phyloP scores from a whole-genome alignment of 108 stramenopile genomes.

The Pseudonitzschia multiseries region DNA sequence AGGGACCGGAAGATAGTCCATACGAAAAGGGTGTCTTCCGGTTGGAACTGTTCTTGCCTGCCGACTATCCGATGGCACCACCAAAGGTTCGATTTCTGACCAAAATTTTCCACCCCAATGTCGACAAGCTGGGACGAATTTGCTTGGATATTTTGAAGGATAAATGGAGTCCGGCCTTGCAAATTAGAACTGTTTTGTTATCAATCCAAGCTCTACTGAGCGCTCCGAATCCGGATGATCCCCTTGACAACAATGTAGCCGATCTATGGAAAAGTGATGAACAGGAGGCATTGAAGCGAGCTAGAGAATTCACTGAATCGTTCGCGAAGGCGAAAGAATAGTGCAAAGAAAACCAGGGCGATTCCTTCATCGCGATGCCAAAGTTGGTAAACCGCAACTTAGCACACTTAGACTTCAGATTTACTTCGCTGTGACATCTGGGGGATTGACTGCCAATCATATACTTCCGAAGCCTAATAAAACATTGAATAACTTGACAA shows the following conservation, averaged over 20 bases:
- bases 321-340: constrained; percentile 58
- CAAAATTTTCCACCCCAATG: constrained; percentile 99
- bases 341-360: neutral
- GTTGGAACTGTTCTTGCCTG: constrained; percentile 95
- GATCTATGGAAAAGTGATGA: constrained; percentile 97
- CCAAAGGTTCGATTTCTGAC: constrained; percentile 99
- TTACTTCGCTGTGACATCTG: neutral
- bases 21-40: constrained; percentile 93
- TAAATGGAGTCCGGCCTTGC: constrained; percentile 99
- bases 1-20: constrained; percentile 93
- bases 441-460: neutral
- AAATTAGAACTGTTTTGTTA: constrained; percentile 92
- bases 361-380: neutral
- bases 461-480: neutral
- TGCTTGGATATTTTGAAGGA: constrained; percentile 99
- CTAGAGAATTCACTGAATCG: constrained; percentile 87
- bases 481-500: neutral
- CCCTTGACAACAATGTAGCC: constrained; percentile 95
- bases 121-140: constrained; percentile 97
- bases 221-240: constrained; percentile 99
- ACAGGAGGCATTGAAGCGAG: constrained; percentile 83
- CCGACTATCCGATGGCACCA: constrained; percentile 99
- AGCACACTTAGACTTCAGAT: neutral
- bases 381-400: neutral
- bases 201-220: constrained; percentile 94